Conservation (phyloP, 192 early-diverging fungal species). For the Chytriomyces hyalinus region DNA sequence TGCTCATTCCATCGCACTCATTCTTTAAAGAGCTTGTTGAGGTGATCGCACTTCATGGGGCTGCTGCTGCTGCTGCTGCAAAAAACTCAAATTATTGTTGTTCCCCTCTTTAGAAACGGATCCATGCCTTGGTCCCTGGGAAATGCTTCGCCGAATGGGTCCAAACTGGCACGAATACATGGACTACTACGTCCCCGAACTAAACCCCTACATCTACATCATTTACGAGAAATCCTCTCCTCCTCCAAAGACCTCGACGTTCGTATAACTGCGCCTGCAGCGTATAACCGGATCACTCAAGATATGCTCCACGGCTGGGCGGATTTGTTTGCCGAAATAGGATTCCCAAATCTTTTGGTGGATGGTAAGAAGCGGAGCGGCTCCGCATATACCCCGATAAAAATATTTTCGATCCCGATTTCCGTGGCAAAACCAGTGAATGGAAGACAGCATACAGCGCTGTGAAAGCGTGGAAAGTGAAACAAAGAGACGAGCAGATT, state of each 20-base stretch:
- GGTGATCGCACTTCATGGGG: not conserved
- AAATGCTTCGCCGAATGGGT: conserved; percentile 16
- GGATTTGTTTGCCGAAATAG: conserved; percentile 32
- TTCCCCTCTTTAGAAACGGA: conserved; percentile 1
- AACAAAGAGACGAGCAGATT: conserved; percentile 17
- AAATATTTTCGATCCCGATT: conserved; percentile 10
- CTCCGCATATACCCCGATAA: not conserved
- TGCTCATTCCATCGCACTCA: conserved; percentile 12
- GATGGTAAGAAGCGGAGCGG: conserved; percentile 7
- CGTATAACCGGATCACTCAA: conserved; percentile 10
- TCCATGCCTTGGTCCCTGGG: conserved; percentile 16
- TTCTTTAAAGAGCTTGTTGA: conserved; percentile 33
- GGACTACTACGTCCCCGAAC: conserved; percentile 28
- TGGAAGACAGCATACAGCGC: conserved; percentile 8
- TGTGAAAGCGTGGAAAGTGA: conserved; percentile 22
- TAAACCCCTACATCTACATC: conserved; percentile 20
- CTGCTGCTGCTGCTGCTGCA: not conserved
- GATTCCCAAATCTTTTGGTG: conserved; percentile 10
- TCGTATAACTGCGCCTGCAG: not conserved
- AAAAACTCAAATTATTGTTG: not conserved
- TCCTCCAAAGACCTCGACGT: not conserved
- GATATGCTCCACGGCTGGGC: conserved; percentile 26
- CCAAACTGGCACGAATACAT: conserved; percentile 22
- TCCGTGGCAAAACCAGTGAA: not conserved
- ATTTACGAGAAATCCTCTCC: conserved; percentile 13